Evolutionary conservation across 1,284 basidiomycete genomes (phyloP).

Genomic region (Megacollybia platyphylla): DNA sequence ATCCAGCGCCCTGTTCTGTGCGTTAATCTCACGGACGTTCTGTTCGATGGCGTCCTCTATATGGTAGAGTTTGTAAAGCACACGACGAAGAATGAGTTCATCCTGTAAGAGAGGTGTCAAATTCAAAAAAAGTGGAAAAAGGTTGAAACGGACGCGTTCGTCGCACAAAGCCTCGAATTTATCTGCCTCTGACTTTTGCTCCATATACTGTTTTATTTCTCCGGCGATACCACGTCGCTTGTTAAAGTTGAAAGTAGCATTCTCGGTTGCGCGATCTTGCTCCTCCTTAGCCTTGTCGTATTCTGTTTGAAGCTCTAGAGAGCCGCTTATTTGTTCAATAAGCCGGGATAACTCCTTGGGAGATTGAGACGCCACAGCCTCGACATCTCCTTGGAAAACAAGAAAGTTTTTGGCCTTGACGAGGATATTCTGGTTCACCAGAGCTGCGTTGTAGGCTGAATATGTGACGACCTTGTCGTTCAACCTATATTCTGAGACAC

Average conservation of each 20-base stretch:
- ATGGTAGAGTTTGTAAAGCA: constrained; percentile 86
- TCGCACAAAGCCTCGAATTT: constrained; percentile 72
- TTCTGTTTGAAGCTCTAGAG: constrained; percentile 77
- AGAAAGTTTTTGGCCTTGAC: constrained; percentile 99
- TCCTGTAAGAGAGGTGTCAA: constrained; percentile 35
- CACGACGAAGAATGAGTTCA: constrained; percentile 66
- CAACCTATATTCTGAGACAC: constrained; percentile 81
- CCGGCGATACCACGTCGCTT: constrained; percentile 88
- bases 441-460: constrained; percentile 74
- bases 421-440: constrained; percentile 86
- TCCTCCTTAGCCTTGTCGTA: constrained; percentile 85
- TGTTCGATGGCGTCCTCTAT: constrained; percentile 73
- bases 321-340: constrained; percentile 94
- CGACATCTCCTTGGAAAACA: constrained; percentile 99
- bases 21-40: constrained; percentile 59
- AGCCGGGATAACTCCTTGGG: constrained; percentile 82
- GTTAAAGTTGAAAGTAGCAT: constrained; percentile 87
- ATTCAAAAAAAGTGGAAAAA: neutral
- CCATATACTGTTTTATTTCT: constrained; percentile 95
- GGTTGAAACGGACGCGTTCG: constrained; percentile 41
- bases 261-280: constrained; percentile 86
- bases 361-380: constrained; percentile 93
- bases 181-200: constrained; percentile 91
- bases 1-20: constrained; percentile 58
- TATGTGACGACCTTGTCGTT: constrained; percentile 74